Evolutionary conservation across 345 rosid species (phyloP).

Genomic region (Raphanus raphanistrum): DNA sequence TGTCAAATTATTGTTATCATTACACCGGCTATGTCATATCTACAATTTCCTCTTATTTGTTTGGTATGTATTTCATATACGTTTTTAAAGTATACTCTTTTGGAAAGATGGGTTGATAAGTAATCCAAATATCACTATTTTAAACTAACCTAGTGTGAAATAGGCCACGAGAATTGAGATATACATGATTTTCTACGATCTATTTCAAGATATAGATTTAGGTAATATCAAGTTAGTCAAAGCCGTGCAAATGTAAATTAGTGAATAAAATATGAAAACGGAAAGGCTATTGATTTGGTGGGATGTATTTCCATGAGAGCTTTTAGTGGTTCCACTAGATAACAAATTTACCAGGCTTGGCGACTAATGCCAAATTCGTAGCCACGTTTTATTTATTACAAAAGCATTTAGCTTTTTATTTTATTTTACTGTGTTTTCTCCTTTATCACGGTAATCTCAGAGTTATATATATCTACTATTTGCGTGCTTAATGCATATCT

Average conservation of each 20-base stretch:
- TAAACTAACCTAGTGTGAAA: neutral
- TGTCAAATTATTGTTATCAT: slow-evolving; percentile 2
- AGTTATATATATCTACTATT: too few relatives aligned
- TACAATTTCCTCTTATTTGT: neutral
- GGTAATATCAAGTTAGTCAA: neutral
- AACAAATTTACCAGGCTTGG: neutral
- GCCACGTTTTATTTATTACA: neutral
- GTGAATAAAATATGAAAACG: neutral
- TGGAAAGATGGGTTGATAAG: neutral
- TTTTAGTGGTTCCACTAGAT: neutral
- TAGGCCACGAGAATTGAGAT: neutral
- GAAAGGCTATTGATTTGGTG: neutral
- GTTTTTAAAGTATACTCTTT: neutral
- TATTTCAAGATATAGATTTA: neutral
- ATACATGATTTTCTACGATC: neutral
- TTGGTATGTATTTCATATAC: neutral
- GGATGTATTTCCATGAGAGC: neutral
- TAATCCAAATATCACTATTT: neutral
- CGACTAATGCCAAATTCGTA: neutral
- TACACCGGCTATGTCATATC: slow-evolving; percentile 4
- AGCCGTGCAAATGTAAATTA: neutral
- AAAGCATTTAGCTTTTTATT: neutral
- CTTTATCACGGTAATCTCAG: neutral
- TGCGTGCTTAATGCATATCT: neutral
- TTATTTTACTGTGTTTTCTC: neutral